Conservation (phyloP, 2,329 filamentous ascomycete species). For the Xylaria sp. region DNA sequence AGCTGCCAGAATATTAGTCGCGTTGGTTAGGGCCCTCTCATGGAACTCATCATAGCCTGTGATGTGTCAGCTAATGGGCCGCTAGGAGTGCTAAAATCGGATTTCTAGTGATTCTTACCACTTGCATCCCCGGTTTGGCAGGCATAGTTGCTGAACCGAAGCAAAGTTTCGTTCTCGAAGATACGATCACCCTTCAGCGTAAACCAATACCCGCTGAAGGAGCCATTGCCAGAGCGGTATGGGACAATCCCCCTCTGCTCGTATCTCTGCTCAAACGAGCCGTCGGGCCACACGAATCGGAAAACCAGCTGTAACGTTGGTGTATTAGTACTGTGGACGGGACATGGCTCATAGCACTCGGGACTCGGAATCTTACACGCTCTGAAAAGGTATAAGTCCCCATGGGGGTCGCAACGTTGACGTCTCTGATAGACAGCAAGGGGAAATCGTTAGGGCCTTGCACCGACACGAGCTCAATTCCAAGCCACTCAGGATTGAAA, state of each 20-base stretch:
- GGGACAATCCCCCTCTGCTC: constrained; percentile 31
- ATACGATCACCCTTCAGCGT: constrained; percentile 31
- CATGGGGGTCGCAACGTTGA: constrained; percentile 20
- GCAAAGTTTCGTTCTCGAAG: constrained; percentile 33
- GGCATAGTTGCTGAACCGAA: constrained; percentile 27
- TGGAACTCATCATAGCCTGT: constrained; percentile 26
- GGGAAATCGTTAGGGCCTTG: constrained; percentile 30
- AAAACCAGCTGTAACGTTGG: constrained; percentile 19
- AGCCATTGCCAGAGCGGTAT: constrained; percentile 30
- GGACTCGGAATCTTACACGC: constrained; percentile 17
- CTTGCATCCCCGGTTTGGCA: constrained; percentile 36
- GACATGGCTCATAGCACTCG: background rate
- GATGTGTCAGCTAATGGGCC: background rate
- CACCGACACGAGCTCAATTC: background rate
- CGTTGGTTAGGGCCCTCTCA: constrained; percentile 25
- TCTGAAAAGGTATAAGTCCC: constrained; percentile 24
- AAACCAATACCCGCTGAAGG: constrained; percentile 32
- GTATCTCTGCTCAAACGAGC: constrained; percentile 36
- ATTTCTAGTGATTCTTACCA: constrained; percentile 15
- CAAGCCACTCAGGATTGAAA: constrained; percentile 26
- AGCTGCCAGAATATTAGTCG: constrained; percentile 21
- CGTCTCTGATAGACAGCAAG: constrained; percentile 19
- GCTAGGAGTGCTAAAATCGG: too few species aligned
- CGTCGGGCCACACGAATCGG: constrained; percentile 27
- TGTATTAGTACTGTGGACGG: constrained; percentile 6